A percentile compares a stretch with the other conserved stretches of the same genome.
phyloP scores from a whole-genome alignment of 192 early-diverging fungal genomes.

The Coemansia sp. region DNA sequence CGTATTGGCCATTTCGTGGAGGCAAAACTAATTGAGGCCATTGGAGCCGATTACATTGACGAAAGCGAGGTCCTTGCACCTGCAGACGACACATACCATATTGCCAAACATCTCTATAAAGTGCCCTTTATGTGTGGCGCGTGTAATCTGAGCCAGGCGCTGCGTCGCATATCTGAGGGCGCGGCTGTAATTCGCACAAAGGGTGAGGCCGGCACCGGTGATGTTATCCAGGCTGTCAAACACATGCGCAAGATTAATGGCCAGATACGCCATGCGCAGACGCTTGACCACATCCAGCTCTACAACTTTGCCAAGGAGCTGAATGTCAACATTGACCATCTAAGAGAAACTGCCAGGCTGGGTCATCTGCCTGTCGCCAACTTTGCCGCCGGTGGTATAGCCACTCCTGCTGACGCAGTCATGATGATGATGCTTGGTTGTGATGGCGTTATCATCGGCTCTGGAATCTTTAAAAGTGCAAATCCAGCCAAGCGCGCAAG shows the following conservation, averaged over 20 bases:
- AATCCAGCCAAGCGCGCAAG: constrained; percentile 93
- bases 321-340: constrained; percentile 85
- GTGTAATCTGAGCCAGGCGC: constrained; percentile 96
- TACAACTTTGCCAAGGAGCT: constrained; percentile 97
- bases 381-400: constrained; percentile 97
- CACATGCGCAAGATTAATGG: constrained; percentile 86
- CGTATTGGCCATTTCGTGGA: constrained; percentile 99
- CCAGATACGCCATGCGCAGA: constrained; percentile 84
- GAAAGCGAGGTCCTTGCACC: constrained; percentile 95
- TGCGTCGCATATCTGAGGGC: constrained; percentile 94
- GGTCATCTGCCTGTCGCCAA: constrained; percentile 96
- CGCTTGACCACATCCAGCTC: constrained; percentile 86
- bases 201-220: constrained; percentile 97
- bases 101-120: constrained; percentile 91
- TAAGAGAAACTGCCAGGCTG: constrained; percentile 83
- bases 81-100: constrained; percentile 95
- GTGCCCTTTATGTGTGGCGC: constrained; percentile 96
- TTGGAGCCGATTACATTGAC: constrained; percentile 96
- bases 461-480: constrained; percentile 94
- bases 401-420: constrained; percentile 97
- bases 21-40: constrained; percentile 90
- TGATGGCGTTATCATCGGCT: constrained; percentile 98
- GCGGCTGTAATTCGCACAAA: constrained; percentile 98
- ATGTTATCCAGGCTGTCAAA: constrained; percentile 97
- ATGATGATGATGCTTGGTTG: constrained; percentile 99